Conservation (phyloP, 2,329 filamentous ascomycete species). For the Paraphaeosphaeria sporulosa region DNA sequence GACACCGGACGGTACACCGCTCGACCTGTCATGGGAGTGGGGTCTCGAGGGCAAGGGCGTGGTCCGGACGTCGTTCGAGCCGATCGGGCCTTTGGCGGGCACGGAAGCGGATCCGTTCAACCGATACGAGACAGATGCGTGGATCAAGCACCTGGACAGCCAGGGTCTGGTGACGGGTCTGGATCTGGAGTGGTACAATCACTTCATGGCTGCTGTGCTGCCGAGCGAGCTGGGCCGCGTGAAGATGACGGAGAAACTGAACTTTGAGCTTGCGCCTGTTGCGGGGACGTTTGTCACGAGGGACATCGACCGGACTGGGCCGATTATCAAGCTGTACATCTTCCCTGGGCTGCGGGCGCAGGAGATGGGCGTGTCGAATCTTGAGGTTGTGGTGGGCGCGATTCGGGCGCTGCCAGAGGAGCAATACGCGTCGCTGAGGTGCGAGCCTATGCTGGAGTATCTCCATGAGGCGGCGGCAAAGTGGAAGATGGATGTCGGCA, state of each 20-base stretch:
- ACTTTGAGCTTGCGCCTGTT: conserved; percentile 21
- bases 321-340: conserved; percentile 22
- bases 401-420: conserved; percentile 12
- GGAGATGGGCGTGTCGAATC: conserved; percentile 17
- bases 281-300: conserved; percentile 24
- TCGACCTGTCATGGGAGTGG: conserved; percentile 24
- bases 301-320: conserved; percentile 17
- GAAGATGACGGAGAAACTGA: conserved; percentile 16
- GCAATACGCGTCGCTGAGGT: conserved; percentile 5
- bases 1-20: conserved; percentile 23
- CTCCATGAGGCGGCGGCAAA: conserved; percentile 10
- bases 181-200: conserved; percentile 22
- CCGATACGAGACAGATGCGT: conserved; percentile 16
- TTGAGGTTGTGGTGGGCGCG: conserved; percentile 16
- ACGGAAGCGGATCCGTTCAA: conserved; percentile 19
- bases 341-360: conserved; percentile 20
- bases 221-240: conserved; percentile 18
- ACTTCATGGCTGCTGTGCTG: conserved; percentile 15
- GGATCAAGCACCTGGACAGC: conserved; percentile 17
- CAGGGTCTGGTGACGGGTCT: conserved; percentile 20
- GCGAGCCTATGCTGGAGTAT: conserved; percentile 10
- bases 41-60: conserved; percentile 23
- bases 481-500: conserved; percentile 18
- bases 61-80: conserved; percentile 21
- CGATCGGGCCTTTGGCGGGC: conserved; percentile 20